Percentiles rank a stretch among this genome's conserved stretches.
These are phyloP conservation scores for Nemania sp. DNA, from an alignment of 2,329 filamentous ascomycete species.

Conservation along the genomic window DNA sequence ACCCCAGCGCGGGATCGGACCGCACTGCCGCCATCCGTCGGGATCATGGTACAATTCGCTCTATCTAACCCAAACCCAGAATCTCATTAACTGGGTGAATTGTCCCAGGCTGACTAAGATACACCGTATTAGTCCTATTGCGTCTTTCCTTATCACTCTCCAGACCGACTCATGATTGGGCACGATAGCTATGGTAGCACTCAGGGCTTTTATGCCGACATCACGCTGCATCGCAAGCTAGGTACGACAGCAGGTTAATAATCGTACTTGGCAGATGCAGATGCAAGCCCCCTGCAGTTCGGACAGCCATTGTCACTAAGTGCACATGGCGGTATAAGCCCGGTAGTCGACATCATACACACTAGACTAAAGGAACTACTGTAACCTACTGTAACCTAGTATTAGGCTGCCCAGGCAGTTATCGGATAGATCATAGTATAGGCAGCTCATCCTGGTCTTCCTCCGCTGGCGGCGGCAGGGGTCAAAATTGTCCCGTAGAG, in stretches of 20 bases:
- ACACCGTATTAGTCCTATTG: not conserved
- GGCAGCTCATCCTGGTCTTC: too few species aligned
- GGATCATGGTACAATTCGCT: not conserved
- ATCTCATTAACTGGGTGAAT: too few species aligned
- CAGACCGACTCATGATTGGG: conserved; percentile 8
- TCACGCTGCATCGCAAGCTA: not conserved
- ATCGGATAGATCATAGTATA: too few species aligned
- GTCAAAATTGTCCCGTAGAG: not conserved
- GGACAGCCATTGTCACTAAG: not conserved
- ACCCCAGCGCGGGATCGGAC: conserved; percentile 8
- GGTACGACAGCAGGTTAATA: not conserved
- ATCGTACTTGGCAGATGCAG: conserved; percentile 3
- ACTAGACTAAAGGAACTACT: too few species aligned
- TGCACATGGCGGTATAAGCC: not conserved
- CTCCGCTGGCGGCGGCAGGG: not conserved
- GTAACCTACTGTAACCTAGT: too few species aligned
- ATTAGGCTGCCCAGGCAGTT: too few species aligned
- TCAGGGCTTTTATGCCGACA: not conserved
- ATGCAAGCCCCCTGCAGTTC: not conserved
- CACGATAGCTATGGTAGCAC: conserved; percentile 4
- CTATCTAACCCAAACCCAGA: not conserved
- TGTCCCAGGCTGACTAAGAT: too few species aligned
- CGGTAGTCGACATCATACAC: not conserved
- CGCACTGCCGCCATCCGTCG: conserved; percentile 2
- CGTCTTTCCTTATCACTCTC: conserved; percentile 1